Conservation (phyloP, 2,329 filamentous ascomycete species). For the Moelleriella libera region DNA sequence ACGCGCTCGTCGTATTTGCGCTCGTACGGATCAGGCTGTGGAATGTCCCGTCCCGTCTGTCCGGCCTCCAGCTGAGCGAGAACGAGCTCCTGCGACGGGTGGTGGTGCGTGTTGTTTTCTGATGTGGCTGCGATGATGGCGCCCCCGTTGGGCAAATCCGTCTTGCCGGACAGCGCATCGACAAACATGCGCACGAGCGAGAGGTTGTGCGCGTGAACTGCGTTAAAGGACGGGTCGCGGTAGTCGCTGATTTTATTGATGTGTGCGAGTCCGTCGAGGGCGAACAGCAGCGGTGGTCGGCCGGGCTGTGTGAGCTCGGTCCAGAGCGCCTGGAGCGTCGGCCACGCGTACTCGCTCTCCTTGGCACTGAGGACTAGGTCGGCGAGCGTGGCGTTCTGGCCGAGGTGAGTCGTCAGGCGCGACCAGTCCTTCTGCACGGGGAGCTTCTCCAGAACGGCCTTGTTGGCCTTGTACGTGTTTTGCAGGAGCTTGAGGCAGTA, state of each 20-base stretch:
- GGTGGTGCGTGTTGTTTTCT: constrained; percentile 51
- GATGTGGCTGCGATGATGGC: constrained; percentile 63
- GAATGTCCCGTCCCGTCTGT: constrained; percentile 20
- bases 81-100: constrained; percentile 54
- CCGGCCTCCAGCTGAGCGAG: constrained; percentile 41
- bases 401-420: constrained; percentile 22
- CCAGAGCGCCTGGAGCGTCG: constrained; percentile 71
- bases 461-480: constrained; percentile 61
- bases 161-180: constrained; percentile 51
- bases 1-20: constrained; percentile 42
- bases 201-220: constrained; percentile 78
- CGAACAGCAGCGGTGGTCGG: constrained; percentile 51
- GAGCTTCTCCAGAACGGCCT: constrained; percentile 40
- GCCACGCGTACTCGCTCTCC: constrained; percentile 67
- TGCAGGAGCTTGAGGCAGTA: constrained; percentile 65
- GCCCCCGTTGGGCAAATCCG: constrained; percentile 55
- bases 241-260: constrained; percentile 72
- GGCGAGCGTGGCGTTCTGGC: constrained; percentile 48
- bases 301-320: constrained; percentile 50
- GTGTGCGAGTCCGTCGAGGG: constrained; percentile 67
- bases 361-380: constrained; percentile 56
- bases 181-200: constrained; percentile 62
- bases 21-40: constrained; percentile 36
- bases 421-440: constrained; percentile 30
- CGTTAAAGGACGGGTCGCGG: constrained; percentile 52